Conservation (phyloP, 768 basidiomycete genomes). For the Galerina marginata region DNA sequence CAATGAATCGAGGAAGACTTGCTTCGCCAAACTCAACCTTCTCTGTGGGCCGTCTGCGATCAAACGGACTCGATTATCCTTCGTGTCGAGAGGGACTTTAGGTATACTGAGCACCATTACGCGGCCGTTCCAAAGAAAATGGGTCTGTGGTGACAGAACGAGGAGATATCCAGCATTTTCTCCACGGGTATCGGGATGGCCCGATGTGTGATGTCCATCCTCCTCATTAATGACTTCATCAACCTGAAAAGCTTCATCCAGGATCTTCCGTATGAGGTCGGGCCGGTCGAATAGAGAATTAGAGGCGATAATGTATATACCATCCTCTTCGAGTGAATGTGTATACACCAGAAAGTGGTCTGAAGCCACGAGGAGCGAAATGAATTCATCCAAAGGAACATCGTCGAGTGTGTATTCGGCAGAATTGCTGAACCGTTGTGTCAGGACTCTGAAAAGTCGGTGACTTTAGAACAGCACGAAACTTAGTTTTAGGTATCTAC, state of each 20-base stretch:
- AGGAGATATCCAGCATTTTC: conserved; percentile 80
- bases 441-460: conserved; percentile 54
- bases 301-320: conserved; percentile 89
- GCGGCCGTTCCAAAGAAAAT: conserved; percentile 92
- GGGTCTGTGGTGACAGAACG: conserved; percentile 80
- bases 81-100: conserved; percentile 79
- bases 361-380: conserved; percentile 76
- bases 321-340: conserved; percentile 83
- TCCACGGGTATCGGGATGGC: conserved; percentile 47
- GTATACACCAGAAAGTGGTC: conserved; percentile 97
- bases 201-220: conserved; percentile 45
- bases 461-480: conserved; percentile 9
- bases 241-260: conserved; percentile 85
- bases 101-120: conserved; percentile 81
- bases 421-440: conserved; percentile 91
- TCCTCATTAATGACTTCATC: conserved; percentile 65
- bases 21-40: conserved; percentile 77
- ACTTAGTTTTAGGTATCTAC: conserved; percentile 43
- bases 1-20: conserved; percentile 73
- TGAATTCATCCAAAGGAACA: conserved; percentile 77
- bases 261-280: conserved; percentile 76
- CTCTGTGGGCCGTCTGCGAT: conserved; percentile 89
- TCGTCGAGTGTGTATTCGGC: conserved; percentile 87
- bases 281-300: conserved; percentile 76
- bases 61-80: conserved; percentile 88